Conservation (phyloP, 495 filamentous ascomycete species). For the Podospora comata region DNA sequence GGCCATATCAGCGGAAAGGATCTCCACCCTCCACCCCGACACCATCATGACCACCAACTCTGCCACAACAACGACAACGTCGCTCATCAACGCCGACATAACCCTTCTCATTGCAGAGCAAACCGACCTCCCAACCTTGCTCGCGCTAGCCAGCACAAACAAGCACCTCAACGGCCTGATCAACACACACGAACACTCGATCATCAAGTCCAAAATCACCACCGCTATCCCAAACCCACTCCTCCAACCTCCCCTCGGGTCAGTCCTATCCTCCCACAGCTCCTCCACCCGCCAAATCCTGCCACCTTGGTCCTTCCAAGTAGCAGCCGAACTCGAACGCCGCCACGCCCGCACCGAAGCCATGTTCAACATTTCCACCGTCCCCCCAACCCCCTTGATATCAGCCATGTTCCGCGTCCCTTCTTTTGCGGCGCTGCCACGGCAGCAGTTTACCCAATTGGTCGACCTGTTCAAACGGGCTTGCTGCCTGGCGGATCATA, state of each 20-base stretch:
- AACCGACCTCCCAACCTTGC: conserved; percentile 22
- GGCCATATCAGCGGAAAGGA: not conserved
- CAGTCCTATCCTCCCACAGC: conserved; percentile 25
- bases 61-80: not conserved
- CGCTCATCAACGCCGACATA: conserved; percentile 22
- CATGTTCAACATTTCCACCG: conserved; percentile 18
- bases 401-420: not conserved
- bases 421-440: not conserved
- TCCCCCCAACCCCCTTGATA: not conserved
- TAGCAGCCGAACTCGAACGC: conserved; percentile 29
- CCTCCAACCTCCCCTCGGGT: conserved; percentile 18
- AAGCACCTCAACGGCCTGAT: conserved; percentile 21
- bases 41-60: not conserved
- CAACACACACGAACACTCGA: conserved; percentile 22
- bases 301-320: conserved; percentile 16
- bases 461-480: not conserved
- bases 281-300: conserved; percentile 17
- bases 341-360: conserved; percentile 22
- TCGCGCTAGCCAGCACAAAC: conserved; percentile 22
- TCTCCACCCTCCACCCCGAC: not conserved
- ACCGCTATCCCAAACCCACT: not conserved
- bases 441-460: not conserved
- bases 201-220: conserved; percentile 17
- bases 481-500: not conserved
- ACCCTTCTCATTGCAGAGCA: conserved; percentile 29